Evolutionary conservation across 169 alveolate genomes (phyloP).

Genomic region (Eimeria tenella): DNA sequence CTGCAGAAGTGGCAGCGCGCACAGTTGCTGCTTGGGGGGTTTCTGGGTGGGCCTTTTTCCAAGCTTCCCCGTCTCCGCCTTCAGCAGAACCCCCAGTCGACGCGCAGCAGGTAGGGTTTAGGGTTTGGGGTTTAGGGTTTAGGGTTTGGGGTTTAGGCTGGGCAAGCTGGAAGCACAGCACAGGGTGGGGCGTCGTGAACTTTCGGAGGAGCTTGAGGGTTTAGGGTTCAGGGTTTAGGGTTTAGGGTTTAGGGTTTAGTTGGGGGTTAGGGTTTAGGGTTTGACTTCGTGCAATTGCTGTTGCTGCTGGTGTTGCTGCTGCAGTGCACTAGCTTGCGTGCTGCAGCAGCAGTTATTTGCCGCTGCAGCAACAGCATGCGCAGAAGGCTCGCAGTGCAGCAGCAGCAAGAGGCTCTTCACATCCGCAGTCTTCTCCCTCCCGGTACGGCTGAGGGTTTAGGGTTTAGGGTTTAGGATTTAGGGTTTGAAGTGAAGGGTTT

Average conservation of each 20-base stretch:
- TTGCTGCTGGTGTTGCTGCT: slow-evolving; percentile 28
- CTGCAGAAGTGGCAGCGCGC: slow-evolving; percentile 36
- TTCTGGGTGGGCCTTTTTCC: slow-evolving; percentile 4
- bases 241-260: not conserved
- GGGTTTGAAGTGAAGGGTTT: not conserved
- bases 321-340: slow-evolving; percentile 28
- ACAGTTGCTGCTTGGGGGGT: slow-evolving; percentile 6
- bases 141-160: slow-evolving; percentile 11
- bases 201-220: not conserved
- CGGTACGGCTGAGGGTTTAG: slow-evolving; percentile 8
- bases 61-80: slow-evolving; percentile 12
- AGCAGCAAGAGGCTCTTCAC: slow-evolving; percentile 35
- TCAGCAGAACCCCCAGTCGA: slow-evolving; percentile 31
- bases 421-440: slow-evolving; percentile 25
- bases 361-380: slow-evolving; percentile 61
- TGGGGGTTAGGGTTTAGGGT: not conserved
- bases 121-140: not conserved
- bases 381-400: slow-evolving; percentile 14
- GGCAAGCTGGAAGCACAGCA: not conserved
- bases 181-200: not conserved
- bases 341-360: slow-evolving; percentile 56
- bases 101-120: slow-evolving; percentile 38
- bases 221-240: not conserved
- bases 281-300: not conserved
- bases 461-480: not conserved